phyloP scores from a whole-genome alignment of 2,329 filamentous ascomycete genomes.

The Dactylonectria estremocensis region DNA sequence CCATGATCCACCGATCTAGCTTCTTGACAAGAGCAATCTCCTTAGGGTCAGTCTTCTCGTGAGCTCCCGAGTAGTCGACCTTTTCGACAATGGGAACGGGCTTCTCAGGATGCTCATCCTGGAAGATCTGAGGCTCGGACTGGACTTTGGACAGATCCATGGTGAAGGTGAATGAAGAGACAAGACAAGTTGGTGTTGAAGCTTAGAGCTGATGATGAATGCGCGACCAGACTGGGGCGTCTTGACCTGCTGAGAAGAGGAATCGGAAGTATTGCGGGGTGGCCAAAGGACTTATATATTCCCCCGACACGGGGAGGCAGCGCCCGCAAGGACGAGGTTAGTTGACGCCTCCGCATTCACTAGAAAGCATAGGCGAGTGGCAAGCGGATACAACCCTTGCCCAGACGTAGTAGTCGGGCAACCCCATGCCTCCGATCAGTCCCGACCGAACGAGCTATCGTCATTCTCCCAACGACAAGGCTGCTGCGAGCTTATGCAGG shows the following conservation, averaged over 20 bases:
- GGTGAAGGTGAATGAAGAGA: background rate
- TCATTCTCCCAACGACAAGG: background rate
- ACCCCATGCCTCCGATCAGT: background rate
- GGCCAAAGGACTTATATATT: background rate
- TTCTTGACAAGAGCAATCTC: slow-evolving; percentile 47
- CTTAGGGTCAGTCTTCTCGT: slow-evolving; percentile 47
- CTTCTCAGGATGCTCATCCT: slow-evolving; percentile 41
- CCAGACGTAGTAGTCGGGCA: too few relatives aligned
- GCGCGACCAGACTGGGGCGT: background rate
- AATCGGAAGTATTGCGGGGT: background rate
- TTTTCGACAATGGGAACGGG: slow-evolving; percentile 37
- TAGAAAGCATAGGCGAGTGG: too few relatives aligned
- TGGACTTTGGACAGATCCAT: background rate
- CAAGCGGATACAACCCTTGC: too few relatives aligned
- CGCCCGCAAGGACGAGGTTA: background rate
- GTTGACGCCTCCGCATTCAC: background rate
- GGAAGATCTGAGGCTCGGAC: slow-evolving; percentile 38
- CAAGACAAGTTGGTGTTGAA: background rate
- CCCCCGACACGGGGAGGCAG: background rate
- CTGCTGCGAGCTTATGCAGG: background rate
- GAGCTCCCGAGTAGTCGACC: slow-evolving; percentile 46
- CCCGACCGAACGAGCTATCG: background rate
- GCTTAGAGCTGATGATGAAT: background rate
- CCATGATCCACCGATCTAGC: slow-evolving; percentile 47
- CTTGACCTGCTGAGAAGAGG: background rate